phyloP scores from a whole-genome alignment of 2,329 filamentous ascomycete species.

The Colletotrichum sp. region DNA sequence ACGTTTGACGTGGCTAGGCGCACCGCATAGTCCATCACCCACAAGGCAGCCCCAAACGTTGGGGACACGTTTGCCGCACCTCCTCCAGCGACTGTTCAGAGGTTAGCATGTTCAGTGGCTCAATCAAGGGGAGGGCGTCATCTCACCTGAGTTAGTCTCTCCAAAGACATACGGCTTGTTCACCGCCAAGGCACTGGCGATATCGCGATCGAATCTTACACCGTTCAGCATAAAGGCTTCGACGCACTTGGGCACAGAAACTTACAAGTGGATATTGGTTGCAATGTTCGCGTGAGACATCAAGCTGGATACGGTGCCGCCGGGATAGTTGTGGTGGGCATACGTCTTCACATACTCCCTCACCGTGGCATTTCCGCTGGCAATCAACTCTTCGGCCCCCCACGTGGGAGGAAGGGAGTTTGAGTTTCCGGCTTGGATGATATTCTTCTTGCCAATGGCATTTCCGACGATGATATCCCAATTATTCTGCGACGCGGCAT shows the following conservation, averaged over 20 bases:
- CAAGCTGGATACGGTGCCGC: constrained; percentile 42
- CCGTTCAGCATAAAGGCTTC: constrained; percentile 22
- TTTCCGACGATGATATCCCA: constrained; percentile 40
- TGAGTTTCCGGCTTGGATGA: constrained; percentile 47
- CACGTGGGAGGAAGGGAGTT: constrained; percentile 39
- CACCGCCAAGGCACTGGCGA: constrained; percentile 39
- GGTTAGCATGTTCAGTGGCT: background rate
- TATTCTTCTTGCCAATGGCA: constrained; percentile 35
- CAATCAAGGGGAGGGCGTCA: background rate
- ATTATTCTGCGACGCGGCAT: constrained; percentile 42
- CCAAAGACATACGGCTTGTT: constrained; percentile 52
- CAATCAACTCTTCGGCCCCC: constrained; percentile 43
- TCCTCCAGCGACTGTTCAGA: background rate
- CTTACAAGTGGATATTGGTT: constrained; percentile 28
- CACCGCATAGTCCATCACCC: constrained; percentile 41
- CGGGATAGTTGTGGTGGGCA: constrained; percentile 55
- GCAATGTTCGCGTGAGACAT: constrained; percentile 50
- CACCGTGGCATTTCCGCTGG: constrained; percentile 38
- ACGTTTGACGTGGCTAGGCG: constrained; percentile 8
- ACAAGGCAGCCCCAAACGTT: constrained; percentile 44
- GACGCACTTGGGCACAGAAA: background rate
- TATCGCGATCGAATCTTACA: constrained; percentile 42
- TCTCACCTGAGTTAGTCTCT: constrained; percentile 54
- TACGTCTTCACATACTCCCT: constrained; percentile 45
- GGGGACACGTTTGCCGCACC: constrained; percentile 25